Conservation (phyloP, 805 yeast species). For the Starmera quercuum region DNA sequence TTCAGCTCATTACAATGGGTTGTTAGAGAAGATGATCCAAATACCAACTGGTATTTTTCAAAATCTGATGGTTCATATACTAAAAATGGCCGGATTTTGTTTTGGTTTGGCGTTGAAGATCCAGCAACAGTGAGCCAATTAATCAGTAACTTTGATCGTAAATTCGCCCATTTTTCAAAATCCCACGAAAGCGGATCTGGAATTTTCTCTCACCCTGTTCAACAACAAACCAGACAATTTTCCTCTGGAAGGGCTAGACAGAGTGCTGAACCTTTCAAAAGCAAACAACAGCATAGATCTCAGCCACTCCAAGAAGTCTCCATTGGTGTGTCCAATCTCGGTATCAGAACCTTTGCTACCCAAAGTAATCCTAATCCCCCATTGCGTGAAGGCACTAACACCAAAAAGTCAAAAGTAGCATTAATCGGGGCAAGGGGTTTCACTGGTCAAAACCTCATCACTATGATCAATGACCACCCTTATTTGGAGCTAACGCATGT, state of each 20-base stretch:
- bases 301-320: slow-evolving; percentile 1
- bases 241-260: slow-evolving; percentile 28
- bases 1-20: slow-evolving; percentile 76
- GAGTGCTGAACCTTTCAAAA: background rate
- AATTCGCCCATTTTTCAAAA: slow-evolving; percentile 24
- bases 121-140: slow-evolving; percentile 54
- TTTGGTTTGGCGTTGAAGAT: slow-evolving; percentile 86
- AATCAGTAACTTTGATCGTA: slow-evolving; percentile 46
- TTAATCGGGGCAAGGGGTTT: slow-evolving; percentile 97
- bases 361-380: slow-evolving; percentile 67
- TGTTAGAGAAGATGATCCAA: slow-evolving; percentile 83
- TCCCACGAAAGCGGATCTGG: slow-evolving; percentile 28
- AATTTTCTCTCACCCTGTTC: too few relatives aligned
- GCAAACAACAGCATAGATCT: slow-evolving; percentile 1
- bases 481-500: slow-evolving; percentile 84
- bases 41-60: slow-evolving; percentile 84
- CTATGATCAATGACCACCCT: slow-evolving; percentile 82
- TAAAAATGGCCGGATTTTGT: slow-evolving; percentile 80
- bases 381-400: slow-evolving; percentile 52
- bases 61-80: slow-evolving; percentile 92
- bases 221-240: slow-evolving; percentile 46
- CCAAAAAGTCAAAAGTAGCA: slow-evolving; percentile 66
- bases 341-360: slow-evolving; percentile 26
- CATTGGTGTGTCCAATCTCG: slow-evolving; percentile 7
- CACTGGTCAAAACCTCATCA: slow-evolving; percentile 90